Evolutionary conservation across 1,284 basidiomycete species (phyloP).

Genomic region (Testicularia cyperi): DNA sequence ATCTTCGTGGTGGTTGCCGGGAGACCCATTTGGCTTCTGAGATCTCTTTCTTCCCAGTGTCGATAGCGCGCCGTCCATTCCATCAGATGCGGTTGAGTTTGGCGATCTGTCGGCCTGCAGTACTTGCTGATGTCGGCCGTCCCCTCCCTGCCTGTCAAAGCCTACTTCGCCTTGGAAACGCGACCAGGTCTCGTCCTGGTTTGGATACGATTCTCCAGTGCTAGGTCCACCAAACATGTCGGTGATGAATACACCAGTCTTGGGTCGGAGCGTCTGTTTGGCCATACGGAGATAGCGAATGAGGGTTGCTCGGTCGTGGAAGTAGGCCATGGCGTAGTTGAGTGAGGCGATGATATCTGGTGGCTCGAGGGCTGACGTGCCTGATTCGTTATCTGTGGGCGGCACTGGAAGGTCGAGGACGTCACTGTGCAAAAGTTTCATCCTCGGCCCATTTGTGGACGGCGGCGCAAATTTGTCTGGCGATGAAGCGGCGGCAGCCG

Average conservation of each 20-base stretch:
- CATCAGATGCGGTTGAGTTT: not conserved
- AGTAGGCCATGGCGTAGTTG: conserved; percentile 54
- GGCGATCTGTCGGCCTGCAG: not conserved
- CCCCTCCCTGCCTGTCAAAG: conserved; percentile 2
- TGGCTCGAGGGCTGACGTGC: conserved; percentile 4
- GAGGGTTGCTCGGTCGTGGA: conserved; percentile 42
- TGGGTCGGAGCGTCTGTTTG: conserved; percentile 23
- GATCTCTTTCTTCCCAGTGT: too few relatives aligned
- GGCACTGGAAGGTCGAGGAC: conserved; percentile 43
- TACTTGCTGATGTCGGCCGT: not conserved
- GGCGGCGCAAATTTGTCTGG: too few relatives aligned
- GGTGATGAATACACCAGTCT: conserved; percentile 46
- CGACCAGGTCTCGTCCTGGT: conserved; percentile 10
- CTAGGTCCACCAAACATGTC: conserved; percentile 51
- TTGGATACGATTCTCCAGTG: conserved; percentile 31
- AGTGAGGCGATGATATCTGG: conserved; percentile 48
- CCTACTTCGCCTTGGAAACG: conserved; percentile 10
- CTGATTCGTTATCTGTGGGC: not conserved
- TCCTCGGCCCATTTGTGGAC: conserved; percentile 1
- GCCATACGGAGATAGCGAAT: conserved; percentile 32
- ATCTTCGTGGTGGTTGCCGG: too few relatives aligned
- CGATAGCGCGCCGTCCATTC: not conserved
- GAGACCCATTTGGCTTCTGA: too few relatives aligned
- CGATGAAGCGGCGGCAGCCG: not conserved
- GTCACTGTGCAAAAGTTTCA: conserved; percentile 45